A percentile compares a stretch with the other conserved stretches of the same genome.
These are phyloP conservation scores for Fusarium decemcellulare DNA, from an alignment of 2,329 filamentous ascomycete genomes.

Conservation along the genomic window DNA sequence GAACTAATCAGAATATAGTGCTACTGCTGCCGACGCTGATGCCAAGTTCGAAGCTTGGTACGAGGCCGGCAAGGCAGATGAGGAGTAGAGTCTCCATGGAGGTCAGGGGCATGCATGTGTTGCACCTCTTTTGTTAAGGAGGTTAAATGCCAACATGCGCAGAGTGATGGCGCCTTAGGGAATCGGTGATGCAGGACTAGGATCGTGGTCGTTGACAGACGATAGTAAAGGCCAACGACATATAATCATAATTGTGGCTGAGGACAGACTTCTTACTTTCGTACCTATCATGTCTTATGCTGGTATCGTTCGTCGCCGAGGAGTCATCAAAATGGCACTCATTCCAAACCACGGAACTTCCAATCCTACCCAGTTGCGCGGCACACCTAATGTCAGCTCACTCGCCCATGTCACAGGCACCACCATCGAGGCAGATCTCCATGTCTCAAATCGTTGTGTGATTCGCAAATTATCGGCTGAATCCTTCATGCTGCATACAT, in stretches of 20 bases:
- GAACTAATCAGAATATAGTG: conserved; percentile 28
- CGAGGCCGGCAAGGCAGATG: background rate
- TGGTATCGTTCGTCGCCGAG: too few species aligned
- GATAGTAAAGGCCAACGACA: too few species aligned
- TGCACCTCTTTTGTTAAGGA: background rate
- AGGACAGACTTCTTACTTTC: too few species aligned
- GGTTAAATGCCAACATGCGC: background rate
- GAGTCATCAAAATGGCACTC: too few species aligned
- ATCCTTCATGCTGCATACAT: background rate
- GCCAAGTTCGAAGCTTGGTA: conserved; percentile 34
- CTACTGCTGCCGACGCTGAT: conserved; percentile 22
- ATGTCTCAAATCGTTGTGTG: background rate
- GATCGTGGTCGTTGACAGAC: background rate
- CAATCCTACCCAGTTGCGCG: background rate
- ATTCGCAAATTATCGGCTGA: conserved; percentile 4
- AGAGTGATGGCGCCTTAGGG: background rate
- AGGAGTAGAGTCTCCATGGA: background rate
- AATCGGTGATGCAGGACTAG: background rate
- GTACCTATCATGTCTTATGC: too few species aligned
- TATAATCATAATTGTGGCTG: too few species aligned
- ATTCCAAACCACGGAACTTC: too few species aligned
- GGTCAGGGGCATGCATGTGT: background rate
- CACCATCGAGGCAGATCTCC: background rate
- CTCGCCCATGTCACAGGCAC: background rate
- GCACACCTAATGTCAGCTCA: background rate